phyloP scores from a whole-genome alignment of 2,329 filamentous ascomycete genomes.

The Hansfordia pulvinata region DNA sequence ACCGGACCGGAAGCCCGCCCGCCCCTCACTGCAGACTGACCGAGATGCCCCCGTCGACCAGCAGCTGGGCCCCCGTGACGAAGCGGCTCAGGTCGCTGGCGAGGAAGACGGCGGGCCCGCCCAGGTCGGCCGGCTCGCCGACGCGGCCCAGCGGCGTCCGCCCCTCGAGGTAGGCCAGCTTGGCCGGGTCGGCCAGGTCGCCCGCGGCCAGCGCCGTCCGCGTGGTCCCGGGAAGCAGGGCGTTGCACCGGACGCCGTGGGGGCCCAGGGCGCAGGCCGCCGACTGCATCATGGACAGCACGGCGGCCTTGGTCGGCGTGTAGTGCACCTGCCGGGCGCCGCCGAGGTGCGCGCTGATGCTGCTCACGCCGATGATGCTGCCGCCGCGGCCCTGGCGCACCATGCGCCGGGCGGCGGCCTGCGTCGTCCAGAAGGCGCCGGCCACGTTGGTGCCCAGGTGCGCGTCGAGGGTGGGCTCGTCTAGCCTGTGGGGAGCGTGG shows the following conservation, averaged over 20 bases:
- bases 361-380: conserved; percentile 48
- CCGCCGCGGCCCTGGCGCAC: conserved; percentile 39
- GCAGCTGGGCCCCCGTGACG: conserved; percentile 53
- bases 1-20: no score
- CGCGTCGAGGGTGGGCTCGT: conserved; percentile 1
- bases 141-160: conserved; percentile 52
- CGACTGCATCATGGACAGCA: conserved; percentile 56
- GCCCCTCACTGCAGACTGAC: conserved; percentile 59
- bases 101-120: conserved; percentile 59
- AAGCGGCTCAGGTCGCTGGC: conserved; percentile 52
- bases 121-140: conserved; percentile 48
- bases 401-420: conserved; percentile 54
- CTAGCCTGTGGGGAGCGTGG: neutral
- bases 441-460: conserved; percentile 39
- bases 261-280: conserved; percentile 52
- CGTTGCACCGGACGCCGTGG: conserved; percentile 56
- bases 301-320: conserved; percentile 59
- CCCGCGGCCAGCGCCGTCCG: conserved; percentile 57
- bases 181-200: conserved; percentile 49
- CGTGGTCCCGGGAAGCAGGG: conserved; percentile 56
- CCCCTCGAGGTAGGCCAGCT: conserved; percentile 52
- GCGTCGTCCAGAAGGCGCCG: conserved; percentile 52
- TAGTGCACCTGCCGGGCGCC: conserved; percentile 58
- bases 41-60: conserved; percentile 63
- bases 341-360: conserved; percentile 47